phyloP scores from a whole-genome alignment of 2,329 filamentous ascomycete genomes.

The Teratosphaeria destructans region DNA sequence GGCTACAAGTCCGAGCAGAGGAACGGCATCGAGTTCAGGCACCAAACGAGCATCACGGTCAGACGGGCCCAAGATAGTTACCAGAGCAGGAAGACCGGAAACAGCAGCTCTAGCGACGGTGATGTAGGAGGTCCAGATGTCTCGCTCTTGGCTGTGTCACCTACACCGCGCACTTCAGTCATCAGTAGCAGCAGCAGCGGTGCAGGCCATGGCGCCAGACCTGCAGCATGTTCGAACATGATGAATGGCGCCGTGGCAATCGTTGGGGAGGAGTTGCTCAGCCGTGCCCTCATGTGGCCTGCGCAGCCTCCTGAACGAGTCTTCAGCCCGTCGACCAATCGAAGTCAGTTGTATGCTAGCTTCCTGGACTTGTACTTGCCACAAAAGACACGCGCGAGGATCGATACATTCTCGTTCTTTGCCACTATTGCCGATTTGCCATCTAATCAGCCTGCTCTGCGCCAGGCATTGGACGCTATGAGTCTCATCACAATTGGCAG shows the following conservation, averaged over 20 bases:
- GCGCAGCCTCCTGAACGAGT: neutral
- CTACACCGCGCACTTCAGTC: neutral
- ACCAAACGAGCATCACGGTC: conserved; percentile 16
- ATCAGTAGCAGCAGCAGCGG: neutral
- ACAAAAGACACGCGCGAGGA: conserved; percentile 1
- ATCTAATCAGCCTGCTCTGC: conserved; percentile 13
- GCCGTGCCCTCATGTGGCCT: neutral
- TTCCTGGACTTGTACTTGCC: conserved; percentile 24
- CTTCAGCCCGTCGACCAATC: conserved; percentile 7
- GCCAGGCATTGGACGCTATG: conserved; percentile 19
- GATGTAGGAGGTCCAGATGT: neutral
- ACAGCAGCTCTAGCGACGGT: neutral
- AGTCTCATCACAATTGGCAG: conserved; percentile 20
- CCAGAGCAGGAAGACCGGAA: neutral
- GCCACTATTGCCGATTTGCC: conserved; percentile 12
- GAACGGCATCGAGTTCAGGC: conserved; percentile 18
- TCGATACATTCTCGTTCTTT: conserved; percentile 15
- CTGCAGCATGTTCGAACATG: neutral
- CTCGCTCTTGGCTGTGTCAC: neutral
- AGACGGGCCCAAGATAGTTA: conserved; percentile 7
- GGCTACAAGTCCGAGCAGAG: conserved; percentile 18
- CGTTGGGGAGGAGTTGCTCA: neutral
- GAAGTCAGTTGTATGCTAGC: conserved; percentile 15
- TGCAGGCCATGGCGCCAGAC: neutral
- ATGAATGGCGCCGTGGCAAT: neutral